Base-by-base conservation (phyloP, 2,329 filamentous ascomycete genomes). In the Sarocladium brachiariae region DNA sequence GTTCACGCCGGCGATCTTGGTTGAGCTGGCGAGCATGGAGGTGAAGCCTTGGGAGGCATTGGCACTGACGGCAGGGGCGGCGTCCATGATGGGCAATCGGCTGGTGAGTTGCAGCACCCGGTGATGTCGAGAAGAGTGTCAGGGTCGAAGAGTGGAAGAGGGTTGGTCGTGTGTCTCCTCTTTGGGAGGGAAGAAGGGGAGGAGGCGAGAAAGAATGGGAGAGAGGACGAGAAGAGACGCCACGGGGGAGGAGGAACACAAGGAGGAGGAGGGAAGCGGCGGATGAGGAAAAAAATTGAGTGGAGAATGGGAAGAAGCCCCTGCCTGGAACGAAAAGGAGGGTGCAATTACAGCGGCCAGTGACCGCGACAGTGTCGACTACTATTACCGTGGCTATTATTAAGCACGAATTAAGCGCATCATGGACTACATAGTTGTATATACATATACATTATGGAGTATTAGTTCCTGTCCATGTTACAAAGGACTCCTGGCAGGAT, bases 11-110 rank as follows among this genome's bases (percentile, higher is more conserved):
- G 67, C 69, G 56, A 73, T 69, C 59, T 73, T 80, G 61, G 81
- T 75, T 4, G 24, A 31, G 65, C 78, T 79, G 55, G 84, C 84
- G 65, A 84, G 66, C 46, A 84, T 81, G 65, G 86, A 89, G 61
- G 79, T 78, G 60, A 89, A 84, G 66, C 78, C 84, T 60, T 80
- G 78, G 65, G 81, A 69, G 59, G 80, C 66, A 66, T 86, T 86
- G 59, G 80, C 66, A 61, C 74, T 75, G 76, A 80, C 79, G 58
- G 55, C 55, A 54, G 25, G 18, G 45, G 46, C 46, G 33, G 46
- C 46, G 31, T 49, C 46, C 46, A 49, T 49, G 30, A 19, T 31
- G 46, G 19, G 46, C 19, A 27, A n/a, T 5, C 9, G 24, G 18
- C 4, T 33, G 46, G 31, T 16, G 16, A 25, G 5, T 34, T 16